Evolutionary conservation across 805 yeast species (phyloP).

Genomic region (Myxozyma melibiosi): DNA sequence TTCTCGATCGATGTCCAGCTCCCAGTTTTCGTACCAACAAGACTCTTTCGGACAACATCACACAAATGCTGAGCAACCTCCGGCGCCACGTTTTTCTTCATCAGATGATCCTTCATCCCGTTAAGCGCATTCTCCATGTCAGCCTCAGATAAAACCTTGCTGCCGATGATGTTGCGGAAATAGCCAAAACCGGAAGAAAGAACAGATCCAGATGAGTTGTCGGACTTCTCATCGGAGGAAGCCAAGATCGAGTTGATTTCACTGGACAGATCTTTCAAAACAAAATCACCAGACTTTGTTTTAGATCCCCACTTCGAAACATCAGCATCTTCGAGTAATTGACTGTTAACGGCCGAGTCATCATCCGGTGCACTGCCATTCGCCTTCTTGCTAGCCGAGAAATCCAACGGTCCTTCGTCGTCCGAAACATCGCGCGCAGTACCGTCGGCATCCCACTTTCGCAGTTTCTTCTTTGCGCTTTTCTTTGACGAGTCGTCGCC

Average conservation of each 20-base stretch:
- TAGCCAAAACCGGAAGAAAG: constrained; percentile 54
- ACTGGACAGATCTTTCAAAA: constrained; percentile 63
- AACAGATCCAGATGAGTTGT: constrained; percentile 32
- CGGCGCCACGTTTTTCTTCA: constrained; percentile 88
- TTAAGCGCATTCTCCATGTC: constrained; percentile 68
- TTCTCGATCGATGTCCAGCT: constrained; percentile 72
- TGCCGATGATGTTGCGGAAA: constrained; percentile 64
- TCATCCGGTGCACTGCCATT: constrained; percentile 1
- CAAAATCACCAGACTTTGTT: constrained; percentile 58
- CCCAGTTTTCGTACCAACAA: constrained; percentile 72
- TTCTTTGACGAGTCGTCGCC: constrained; percentile 19
- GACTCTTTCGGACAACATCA: constrained; percentile 65
- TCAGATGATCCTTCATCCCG: constrained; percentile 71
- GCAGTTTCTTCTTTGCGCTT: constrained; percentile 47
- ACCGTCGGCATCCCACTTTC: constrained; percentile 74
- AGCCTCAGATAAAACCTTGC: constrained; percentile 61
- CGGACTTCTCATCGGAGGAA: constrained; percentile 30
- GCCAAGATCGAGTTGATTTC: constrained; percentile 51
- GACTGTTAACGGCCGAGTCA: constrained; percentile 33
- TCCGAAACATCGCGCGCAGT: constrained; percentile 48
- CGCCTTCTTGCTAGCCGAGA: constrained; percentile 45
- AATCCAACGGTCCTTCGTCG: constrained; percentile 54
- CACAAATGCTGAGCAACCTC: constrained; percentile 77
- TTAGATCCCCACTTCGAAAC: constrained; percentile 47
- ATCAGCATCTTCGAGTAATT: constrained; percentile 35